phyloP scores from a whole-genome alignment of 306 rosid species.

The Luffa acutangula region DNA sequence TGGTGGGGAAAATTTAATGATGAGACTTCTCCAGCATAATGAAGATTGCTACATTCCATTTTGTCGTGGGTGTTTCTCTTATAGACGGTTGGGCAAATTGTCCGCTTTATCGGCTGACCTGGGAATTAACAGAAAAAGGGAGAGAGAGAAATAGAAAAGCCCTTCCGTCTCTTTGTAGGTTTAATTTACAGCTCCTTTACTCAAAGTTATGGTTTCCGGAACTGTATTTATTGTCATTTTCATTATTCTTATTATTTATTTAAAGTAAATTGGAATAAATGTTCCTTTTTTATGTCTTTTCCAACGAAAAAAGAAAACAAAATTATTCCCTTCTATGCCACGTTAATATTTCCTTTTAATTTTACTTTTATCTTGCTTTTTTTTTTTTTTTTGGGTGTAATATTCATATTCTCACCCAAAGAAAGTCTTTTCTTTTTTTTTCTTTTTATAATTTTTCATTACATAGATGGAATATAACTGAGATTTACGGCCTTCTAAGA shows the following conservation, averaged over 20 bases:
- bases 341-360: no score
- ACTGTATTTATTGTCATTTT: not conserved
- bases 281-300: not conserved
- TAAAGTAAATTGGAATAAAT: not conserved
- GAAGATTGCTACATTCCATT: not conserved
- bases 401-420: no score
- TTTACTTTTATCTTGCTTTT: no score
- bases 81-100: not conserved
- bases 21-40: not conserved
- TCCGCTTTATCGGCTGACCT: constrained; percentile 3
- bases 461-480: no score
- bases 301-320: not conserved
- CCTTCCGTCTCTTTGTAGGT: not conserved
- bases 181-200: not conserved
- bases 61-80: constrained; percentile 5
- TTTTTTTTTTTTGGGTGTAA: no score
- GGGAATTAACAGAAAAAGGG: constrained; percentile 3
- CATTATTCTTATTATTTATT: not conserved
- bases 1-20: not conserved
- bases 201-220: not conserved
- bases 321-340: not conserved
- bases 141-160: not conserved
- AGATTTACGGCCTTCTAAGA: no score
- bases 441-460: no score
- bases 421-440: no score